Evolutionary conservation across 148 eudicot species (phyloP).

Genomic region (Rhododendron williamsianum): DNA sequence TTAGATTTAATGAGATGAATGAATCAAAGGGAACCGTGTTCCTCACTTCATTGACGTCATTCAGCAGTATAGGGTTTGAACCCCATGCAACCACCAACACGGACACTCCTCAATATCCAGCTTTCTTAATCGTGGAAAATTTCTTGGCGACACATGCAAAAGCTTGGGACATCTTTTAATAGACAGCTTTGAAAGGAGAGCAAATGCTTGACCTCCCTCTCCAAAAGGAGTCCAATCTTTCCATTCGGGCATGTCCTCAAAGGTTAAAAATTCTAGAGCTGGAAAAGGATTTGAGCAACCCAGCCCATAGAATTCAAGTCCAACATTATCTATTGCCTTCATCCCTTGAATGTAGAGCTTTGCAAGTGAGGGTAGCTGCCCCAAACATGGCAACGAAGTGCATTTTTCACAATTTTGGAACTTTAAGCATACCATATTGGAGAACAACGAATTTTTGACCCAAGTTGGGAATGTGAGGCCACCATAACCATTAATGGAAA

Average conservation of each 20-base stretch:
- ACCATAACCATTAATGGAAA: neutral
- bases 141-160: neutral
- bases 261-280: slow-evolving; percentile 10
- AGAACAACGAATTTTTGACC: neutral
- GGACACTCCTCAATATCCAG: neutral
- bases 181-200: too few species aligned
- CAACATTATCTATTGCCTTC: neutral
- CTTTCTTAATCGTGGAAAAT: neutral
- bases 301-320: slow-evolving; percentile 14
- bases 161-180: neutral
- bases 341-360: slow-evolving; percentile 5
- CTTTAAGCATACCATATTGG: neutral
- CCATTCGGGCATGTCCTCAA: slow-evolving; percentile 16
- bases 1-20: neutral
- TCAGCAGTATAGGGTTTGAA: neutral
- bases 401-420: slow-evolving; percentile 3
- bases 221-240: slow-evolving; percentile 12
- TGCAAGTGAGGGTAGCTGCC: slow-evolving; percentile 1
- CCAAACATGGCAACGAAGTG: slow-evolving; percentile 7
- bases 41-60: neutral
- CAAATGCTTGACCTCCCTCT: too few species aligned
- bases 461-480: slow-evolving; percentile 9
- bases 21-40: neutral
- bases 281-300: slow-evolving; percentile 12
- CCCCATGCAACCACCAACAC: neutral